phyloP scores from a whole-genome alignment of 2,329 filamentous ascomycete species.

The Ascomycota sp. region DNA sequence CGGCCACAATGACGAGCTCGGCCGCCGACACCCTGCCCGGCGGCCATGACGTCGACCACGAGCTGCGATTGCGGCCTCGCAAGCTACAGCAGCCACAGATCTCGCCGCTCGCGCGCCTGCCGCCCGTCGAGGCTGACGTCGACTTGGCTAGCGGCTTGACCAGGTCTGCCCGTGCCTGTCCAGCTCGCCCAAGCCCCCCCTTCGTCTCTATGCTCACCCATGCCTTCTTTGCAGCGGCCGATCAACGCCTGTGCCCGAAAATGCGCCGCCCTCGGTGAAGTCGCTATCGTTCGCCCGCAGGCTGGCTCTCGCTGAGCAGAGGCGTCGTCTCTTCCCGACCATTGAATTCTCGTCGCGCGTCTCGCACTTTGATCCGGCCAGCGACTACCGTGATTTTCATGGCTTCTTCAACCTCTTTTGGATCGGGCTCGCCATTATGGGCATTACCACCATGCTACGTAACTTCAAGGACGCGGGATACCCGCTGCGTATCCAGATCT shows the following conservation, averaged over 20 bases:
- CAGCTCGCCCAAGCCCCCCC: neutral
- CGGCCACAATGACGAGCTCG: neutral
- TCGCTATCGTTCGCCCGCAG: constrained; percentile 72
- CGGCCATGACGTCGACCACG: constrained; percentile 15
- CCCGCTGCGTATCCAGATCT: constrained; percentile 69
- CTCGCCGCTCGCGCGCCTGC: constrained; percentile 18
- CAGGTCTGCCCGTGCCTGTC: constrained; percentile 14
- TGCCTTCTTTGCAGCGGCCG: constrained; percentile 36
- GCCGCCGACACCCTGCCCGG: constrained; percentile 8
- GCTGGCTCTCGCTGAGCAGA: constrained; percentile 61
- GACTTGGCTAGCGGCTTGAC: constrained; percentile 21
- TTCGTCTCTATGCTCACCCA: neutral
- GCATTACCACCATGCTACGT: constrained; percentile 77
- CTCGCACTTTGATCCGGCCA: constrained; percentile 85
- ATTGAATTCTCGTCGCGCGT: constrained; percentile 80
- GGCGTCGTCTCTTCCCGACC: constrained; percentile 73
- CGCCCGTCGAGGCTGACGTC: constrained; percentile 15
- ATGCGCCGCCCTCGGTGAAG: constrained; percentile 83
- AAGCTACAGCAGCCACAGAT: constrained; percentile 28
- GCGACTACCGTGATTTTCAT: constrained; percentile 83
- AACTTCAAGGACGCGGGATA: constrained; percentile 89
- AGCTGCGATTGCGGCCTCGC: constrained; percentile 27
- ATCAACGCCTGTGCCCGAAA: constrained; percentile 65
- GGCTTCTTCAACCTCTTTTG: constrained; percentile 98
- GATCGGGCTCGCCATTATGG: constrained; percentile 94